phyloP scores from a whole-genome alignment of 495 filamentous ascomycete genomes.

The Penicillium paradoxum region DNA sequence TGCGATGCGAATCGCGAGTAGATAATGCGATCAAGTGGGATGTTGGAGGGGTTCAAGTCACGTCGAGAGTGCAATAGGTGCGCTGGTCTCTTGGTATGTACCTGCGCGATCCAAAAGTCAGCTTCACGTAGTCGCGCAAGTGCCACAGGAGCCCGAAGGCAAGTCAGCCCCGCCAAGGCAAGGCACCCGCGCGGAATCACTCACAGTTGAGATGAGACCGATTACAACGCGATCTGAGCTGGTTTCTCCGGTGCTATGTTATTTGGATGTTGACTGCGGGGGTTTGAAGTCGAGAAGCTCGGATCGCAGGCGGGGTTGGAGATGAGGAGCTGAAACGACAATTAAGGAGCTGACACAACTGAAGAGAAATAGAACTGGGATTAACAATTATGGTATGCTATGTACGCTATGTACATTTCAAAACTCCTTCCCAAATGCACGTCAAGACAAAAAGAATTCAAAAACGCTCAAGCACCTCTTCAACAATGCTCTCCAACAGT shows the following conservation, averaged over 20 bases:
- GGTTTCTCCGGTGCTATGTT: background rate
- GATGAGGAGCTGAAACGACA: background rate
- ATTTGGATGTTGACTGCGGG: background rate
- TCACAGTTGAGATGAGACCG: constrained; percentile 1
- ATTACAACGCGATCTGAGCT: background rate
- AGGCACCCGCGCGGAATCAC: background rate
- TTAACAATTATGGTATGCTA: background rate
- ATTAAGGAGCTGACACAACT: background rate
- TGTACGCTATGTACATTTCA: background rate
- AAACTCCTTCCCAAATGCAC: constrained; percentile 6
- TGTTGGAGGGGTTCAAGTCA: too few relatives aligned
- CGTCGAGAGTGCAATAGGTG: background rate
- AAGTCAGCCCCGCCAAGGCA: constrained; percentile 13
- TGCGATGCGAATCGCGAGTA: background rate
- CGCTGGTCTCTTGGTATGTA: constrained; percentile 3
- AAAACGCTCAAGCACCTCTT: constrained; percentile 45
- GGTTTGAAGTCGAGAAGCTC: background rate
- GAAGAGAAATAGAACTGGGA: too few relatives aligned
- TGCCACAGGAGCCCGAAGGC: constrained; percentile 1
- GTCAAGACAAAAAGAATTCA: constrained; percentile 11
- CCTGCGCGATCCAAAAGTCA: constrained; percentile 13
- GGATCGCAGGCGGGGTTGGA: background rate
- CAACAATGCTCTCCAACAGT: constrained; percentile 73
- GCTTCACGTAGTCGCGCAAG: constrained; percentile 5
- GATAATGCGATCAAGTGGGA: background rate